A percentile compares a stretch with the other conserved stretches of the same genome.
phyloP scores from a whole-genome alignment of 2,329 filamentous ascomycete genomes.

The Trichoderma sp. region DNA sequence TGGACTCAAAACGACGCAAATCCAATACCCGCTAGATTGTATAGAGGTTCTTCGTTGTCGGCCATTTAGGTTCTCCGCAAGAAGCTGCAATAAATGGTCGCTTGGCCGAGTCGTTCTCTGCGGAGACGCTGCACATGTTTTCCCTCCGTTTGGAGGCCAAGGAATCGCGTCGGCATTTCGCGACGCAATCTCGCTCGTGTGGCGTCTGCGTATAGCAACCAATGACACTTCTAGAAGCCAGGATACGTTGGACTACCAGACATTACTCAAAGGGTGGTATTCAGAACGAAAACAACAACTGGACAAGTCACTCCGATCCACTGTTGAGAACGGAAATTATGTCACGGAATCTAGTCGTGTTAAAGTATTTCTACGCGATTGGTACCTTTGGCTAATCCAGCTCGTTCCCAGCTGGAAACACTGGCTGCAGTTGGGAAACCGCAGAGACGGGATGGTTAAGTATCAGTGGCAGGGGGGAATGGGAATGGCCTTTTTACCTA shows the following conservation, averaged over 20 bases:
- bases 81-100: constrained; percentile 48
- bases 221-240: neutral
- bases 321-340: constrained; percentile 22
- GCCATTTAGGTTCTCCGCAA: constrained; percentile 42
- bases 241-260: neutral
- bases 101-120: constrained; percentile 41
- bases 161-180: constrained; percentile 37
- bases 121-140: constrained; percentile 52
- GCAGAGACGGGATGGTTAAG: constrained; percentile 15
- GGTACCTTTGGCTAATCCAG: constrained; percentile 24
- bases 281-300: constrained; percentile 26
- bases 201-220: constrained; percentile 30
- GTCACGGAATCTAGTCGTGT: constrained; percentile 14
- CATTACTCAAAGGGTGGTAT: constrained; percentile 21
- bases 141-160: constrained; percentile 44
- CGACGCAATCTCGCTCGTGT: constrained; percentile 36
- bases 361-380: constrained; percentile 23
- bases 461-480: constrained; percentile 20
- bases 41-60: constrained; percentile 45
- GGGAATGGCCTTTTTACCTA: neutral
- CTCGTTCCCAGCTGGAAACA: constrained; percentile 21
- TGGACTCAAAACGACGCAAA: constrained; percentile 12
- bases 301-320: constrained; percentile 21
- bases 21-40: constrained; percentile 37
- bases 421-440: constrained; percentile 18